Percentiles rank a stretch among this genome's conserved stretches.
phyloP scores from a whole-genome alignment of 2,329 filamentous ascomycete species.

The Fusarium sp. region DNA sequence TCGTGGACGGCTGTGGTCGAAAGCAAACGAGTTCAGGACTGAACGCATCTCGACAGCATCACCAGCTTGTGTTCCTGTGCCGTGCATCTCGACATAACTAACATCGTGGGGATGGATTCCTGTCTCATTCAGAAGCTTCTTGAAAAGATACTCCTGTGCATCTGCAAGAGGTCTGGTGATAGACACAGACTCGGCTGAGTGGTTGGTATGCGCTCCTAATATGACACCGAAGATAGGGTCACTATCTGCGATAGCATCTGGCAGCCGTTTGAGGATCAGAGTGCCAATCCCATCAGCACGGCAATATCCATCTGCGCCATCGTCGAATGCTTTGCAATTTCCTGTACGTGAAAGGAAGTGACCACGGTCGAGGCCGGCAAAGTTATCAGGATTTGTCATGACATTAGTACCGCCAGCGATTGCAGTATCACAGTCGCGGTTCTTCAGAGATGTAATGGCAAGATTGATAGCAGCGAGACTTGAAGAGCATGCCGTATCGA shows the following conservation, averaged over 20 bases:
- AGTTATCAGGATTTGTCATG: constrained; percentile 73
- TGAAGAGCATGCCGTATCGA: constrained; percentile 86
- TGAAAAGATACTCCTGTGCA: constrained; percentile 67
- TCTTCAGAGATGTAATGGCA: constrained; percentile 73
- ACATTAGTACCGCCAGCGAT: constrained; percentile 80
- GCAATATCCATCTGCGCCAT: constrained; percentile 84
- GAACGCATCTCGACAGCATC: constrained; percentile 86
- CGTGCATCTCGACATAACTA: constrained; percentile 90
- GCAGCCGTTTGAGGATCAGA: constrained; percentile 76
- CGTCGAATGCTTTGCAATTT: constrained; percentile 72
- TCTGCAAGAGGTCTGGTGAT: constrained; percentile 71
- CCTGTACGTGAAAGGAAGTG: constrained; percentile 67
- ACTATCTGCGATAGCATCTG: constrained; percentile 32
- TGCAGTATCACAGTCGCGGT: constrained; percentile 79
- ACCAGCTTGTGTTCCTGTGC: constrained; percentile 88
- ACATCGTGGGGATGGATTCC: constrained; percentile 81
- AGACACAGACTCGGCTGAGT: constrained; percentile 33
- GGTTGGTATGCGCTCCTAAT: constrained; percentile 36
- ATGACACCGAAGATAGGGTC: constrained; percentile 40
- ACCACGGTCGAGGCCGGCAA: constrained; percentile 70
- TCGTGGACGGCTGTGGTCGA: constrained; percentile 57
- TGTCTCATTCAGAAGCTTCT: constrained; percentile 74
- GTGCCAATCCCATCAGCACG: constrained; percentile 81
- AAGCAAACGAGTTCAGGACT: constrained; percentile 69
- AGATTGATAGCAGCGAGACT: constrained; percentile 77